Evolutionary conservation across 306 rosid species (phyloP).

Genomic region (Acacia acuminata): DNA sequence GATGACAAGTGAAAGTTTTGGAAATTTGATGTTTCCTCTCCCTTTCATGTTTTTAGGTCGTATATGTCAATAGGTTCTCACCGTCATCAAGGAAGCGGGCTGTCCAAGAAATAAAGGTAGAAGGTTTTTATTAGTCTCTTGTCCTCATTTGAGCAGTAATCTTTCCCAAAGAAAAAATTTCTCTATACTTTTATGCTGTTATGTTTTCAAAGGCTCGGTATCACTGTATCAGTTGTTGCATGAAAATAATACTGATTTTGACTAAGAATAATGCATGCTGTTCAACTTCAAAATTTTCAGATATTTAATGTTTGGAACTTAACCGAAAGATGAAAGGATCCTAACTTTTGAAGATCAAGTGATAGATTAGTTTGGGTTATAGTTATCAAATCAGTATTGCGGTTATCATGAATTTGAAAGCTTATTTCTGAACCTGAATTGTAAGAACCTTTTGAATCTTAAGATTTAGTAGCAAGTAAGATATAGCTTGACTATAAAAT

Average conservation of each 20-base stretch:
- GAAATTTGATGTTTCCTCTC: neutral
- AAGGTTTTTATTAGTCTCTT: constrained; percentile 52
- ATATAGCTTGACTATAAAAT: neutral
- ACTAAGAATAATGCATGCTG: neutral
- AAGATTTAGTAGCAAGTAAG: neutral
- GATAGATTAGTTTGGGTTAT: constrained; percentile 13
- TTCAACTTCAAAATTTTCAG: constrained; percentile 7
- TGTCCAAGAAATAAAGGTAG: constrained; percentile 91
- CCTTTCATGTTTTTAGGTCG: constrained; percentile 62
- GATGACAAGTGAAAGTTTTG: neutral
- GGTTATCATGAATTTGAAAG: neutral
- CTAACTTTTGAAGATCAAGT: constrained; percentile 1
- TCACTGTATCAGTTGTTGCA: neutral
- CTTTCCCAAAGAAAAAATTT: neutral
- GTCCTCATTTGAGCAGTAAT: constrained; percentile 26
- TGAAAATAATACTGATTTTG: constrained; percentile 1
- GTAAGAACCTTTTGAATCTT: neutral
- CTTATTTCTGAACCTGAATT: neutral
- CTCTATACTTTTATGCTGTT: constrained; percentile 12
- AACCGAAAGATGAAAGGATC: constrained; percentile 26
- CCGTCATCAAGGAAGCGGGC: constrained; percentile 81
- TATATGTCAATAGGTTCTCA: constrained; percentile 84
- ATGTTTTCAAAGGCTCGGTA: constrained; percentile 5
- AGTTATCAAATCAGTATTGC: neutral
- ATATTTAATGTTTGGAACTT: constrained; percentile 10